These are phyloP conservation scores for Balakata baccata DNA, from an alignment of 345 rosid genomes.

Conservation along the genomic window DNA sequence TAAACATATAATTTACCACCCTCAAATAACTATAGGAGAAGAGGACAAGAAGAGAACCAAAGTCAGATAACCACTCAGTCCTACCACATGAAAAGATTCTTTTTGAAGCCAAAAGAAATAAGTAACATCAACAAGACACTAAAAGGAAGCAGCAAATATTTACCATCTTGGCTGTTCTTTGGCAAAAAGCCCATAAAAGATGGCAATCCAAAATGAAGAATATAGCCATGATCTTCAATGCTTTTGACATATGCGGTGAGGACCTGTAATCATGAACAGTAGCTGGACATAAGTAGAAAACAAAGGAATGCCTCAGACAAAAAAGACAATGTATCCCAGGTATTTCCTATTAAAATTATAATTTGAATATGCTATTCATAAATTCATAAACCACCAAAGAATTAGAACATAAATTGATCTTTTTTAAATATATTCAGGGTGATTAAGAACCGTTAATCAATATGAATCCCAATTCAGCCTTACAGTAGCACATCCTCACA, in stretches of 20 bases:
- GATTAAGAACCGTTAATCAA: not conserved
- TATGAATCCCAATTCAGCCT: not conserved
- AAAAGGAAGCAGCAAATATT: not conserved
- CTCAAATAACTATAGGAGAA: not conserved
- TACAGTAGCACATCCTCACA: not conserved
- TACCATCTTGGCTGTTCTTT: conserved; percentile 54
- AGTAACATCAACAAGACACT: not conserved
- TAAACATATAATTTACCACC: not conserved
- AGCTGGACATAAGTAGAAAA: not conserved
- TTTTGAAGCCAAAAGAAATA: too few species aligned
- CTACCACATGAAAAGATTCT: not conserved
- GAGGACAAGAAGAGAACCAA: conserved; percentile 6
- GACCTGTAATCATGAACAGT: conserved; percentile 42
- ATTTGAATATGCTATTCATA: not conserved
- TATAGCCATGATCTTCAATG: conserved; percentile 93
- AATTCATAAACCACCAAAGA: not conserved
- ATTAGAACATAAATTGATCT: not conserved
- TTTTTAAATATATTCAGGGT: not conserved
- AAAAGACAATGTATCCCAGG: not conserved
- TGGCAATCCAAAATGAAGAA: conserved; percentile 83
- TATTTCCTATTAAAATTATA: not conserved
- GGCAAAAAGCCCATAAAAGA: conserved; percentile 76
- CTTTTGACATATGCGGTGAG: conserved; percentile 75
- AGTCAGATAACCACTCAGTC: not conserved
- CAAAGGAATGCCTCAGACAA: not conserved